Percentiles rank a stretch among this genome's conserved stretches.
phyloP scores from a whole-genome alignment of 2,329 filamentous ascomycete species.

The Cytospora chrysosperma region DNA sequence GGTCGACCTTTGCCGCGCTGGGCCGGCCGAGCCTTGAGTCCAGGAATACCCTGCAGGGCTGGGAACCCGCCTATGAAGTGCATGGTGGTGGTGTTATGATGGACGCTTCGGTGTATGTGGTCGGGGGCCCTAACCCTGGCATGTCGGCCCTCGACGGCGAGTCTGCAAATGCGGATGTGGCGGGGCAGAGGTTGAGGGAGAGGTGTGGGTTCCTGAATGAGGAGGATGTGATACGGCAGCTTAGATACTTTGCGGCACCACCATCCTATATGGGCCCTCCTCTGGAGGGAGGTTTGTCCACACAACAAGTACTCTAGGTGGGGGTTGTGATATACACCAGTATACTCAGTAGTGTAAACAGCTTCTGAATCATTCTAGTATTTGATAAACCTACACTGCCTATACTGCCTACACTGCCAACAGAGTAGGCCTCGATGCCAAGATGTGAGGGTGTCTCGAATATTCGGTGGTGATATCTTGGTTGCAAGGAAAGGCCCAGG shows the following conservation, averaged over 20 bases:
- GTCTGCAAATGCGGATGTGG: not conserved
- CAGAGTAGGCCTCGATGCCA: too few relatives aligned
- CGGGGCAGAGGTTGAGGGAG: not conserved
- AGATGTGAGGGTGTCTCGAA: too few relatives aligned
- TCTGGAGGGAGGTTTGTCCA: not conserved
- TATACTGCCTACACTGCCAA: too few relatives aligned
- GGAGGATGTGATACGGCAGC: not conserved
- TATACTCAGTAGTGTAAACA: too few relatives aligned
- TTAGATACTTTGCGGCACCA: not conserved
- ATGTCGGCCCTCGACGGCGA: not conserved
- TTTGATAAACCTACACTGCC: too few relatives aligned
- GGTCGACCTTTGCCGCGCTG: conserved; percentile 3
- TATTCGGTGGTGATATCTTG: too few relatives aligned
- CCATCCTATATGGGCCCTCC: not conserved
- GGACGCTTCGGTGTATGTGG: not conserved
- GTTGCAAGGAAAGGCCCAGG: too few relatives aligned
- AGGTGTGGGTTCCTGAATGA: conserved; percentile 5
- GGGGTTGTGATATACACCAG: too few relatives aligned
- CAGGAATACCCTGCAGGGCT: not conserved
- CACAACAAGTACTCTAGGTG: not conserved
- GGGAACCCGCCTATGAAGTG: not conserved
- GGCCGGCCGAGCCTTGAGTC: not conserved
- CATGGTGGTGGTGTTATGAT: not conserved
- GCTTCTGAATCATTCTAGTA: too few relatives aligned
- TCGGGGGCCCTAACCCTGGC: not conserved